phyloP scores from a whole-genome alignment of 192 early-diverging fungal species.

The Dissophora ornata region DNA sequence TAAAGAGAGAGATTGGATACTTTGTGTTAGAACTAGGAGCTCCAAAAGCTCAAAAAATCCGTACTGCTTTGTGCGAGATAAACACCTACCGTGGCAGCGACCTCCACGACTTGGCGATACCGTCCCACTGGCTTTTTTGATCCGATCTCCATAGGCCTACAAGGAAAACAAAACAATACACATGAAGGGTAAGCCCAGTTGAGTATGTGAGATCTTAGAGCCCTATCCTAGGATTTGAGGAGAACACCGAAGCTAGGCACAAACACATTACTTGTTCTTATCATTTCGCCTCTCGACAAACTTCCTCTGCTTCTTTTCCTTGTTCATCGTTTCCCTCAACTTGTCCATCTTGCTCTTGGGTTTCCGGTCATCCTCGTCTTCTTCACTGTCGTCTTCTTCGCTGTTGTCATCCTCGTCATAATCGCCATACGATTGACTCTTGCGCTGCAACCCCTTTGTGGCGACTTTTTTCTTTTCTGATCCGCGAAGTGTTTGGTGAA shows the following conservation, averaged over 20 bases:
- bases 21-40: background rate
- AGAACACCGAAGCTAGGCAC: too few species aligned
- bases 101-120: slow-evolving; percentile 76
- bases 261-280: slow-evolving; percentile 54
- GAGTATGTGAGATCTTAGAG: too few species aligned
- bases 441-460: slow-evolving; percentile 38
- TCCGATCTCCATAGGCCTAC: slow-evolving; percentile 80
- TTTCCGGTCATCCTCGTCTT: slow-evolving; percentile 30
- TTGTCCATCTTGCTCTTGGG: slow-evolving; percentile 53
- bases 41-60: background rate
- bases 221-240: too few species aligned
- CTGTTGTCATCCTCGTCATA: slow-evolving; percentile 45
- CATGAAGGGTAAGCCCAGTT: too few species aligned
- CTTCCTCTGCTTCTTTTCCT: slow-evolving; percentile 55
- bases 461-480: slow-evolving; percentile 42
- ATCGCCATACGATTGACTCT: slow-evolving; percentile 35
- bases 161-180: too few species aligned
- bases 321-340: slow-evolving; percentile 43
- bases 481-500: slow-evolving; percentile 61
- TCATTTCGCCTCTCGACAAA: slow-evolving; percentile 53
- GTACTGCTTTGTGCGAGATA: background rate
- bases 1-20: background rate
- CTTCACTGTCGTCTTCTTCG: slow-evolving; percentile 27
- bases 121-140: slow-evolving; percentile 81
- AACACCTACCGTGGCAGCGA: slow-evolving; percentile 60